phyloP scores from a whole-genome alignment of 768 basidiomycete species.

The Tulasnella sp. region DNA sequence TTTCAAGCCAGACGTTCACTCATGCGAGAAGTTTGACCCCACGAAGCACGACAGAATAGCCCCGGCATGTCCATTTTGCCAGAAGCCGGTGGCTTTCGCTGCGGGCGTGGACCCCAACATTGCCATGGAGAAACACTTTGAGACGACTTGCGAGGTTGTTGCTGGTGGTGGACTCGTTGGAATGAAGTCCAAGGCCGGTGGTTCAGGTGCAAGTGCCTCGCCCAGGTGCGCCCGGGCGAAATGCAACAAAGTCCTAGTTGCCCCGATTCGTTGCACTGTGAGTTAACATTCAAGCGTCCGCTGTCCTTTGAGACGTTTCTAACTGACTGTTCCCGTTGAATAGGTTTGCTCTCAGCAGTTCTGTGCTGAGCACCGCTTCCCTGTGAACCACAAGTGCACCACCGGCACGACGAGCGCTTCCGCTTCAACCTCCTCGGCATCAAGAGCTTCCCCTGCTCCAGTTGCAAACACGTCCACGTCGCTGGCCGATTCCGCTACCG shows the following conservation, averaged over 20 bases:
- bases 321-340: background rate
- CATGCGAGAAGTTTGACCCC: slow-evolving; percentile 63
- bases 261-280: slow-evolving; percentile 68
- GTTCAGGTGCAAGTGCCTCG: slow-evolving; percentile 29
- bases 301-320: background rate
- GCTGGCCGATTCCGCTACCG: background rate
- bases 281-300: slow-evolving; percentile 28
- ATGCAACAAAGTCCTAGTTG: slow-evolving; percentile 67
- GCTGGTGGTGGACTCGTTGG: slow-evolving; percentile 38
- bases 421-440: slow-evolving; percentile 15
- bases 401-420: slow-evolving; percentile 22
- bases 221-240: slow-evolving; percentile 42
- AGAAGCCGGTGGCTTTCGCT: slow-evolving; percentile 63
- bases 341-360: slow-evolving; percentile 67
- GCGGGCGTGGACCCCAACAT: slow-evolving; percentile 72
- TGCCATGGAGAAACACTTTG: slow-evolving; percentile 71
- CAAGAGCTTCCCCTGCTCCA: slow-evolving; percentile 7
- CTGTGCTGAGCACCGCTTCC: slow-evolving; percentile 74
- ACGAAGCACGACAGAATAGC: slow-evolving; percentile 64
- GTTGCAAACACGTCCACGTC: slow-evolving; percentile 8
- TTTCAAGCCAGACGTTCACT: slow-evolving; percentile 60
- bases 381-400: slow-evolving; percentile 48
- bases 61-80: slow-evolving; percentile 72
- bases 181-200: background rate
- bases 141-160: slow-evolving; percentile 56